These are phyloP conservation scores for Neurospora sublineolata DNA, from an alignment of 495 filamentous ascomycete genomes.

Conservation along the genomic window DNA sequence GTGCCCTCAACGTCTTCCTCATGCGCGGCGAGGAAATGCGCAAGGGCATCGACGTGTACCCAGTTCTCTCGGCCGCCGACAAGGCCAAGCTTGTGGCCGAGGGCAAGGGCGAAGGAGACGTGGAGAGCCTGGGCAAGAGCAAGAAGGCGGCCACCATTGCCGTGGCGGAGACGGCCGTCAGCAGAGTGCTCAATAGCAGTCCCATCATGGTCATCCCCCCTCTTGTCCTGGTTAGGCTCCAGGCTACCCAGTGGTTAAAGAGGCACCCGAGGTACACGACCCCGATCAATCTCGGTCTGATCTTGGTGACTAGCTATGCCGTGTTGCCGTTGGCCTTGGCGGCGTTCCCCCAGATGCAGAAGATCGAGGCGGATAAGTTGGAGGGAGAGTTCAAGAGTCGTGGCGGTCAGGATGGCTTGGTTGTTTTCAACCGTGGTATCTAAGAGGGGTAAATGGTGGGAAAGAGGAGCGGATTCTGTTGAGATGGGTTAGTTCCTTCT, in stretches of 20 bases:
- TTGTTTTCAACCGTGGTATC: constrained; percentile 88
- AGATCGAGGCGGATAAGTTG: constrained; percentile 54
- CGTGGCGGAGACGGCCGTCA: constrained; percentile 82
- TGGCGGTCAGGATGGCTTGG: constrained; percentile 62
- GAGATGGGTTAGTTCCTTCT: background rate
- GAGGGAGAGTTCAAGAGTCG: constrained; percentile 74
- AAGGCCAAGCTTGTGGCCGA: constrained; percentile 24
- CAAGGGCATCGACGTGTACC: constrained; percentile 89
- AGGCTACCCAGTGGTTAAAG: constrained; percentile 61
- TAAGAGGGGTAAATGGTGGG: constrained; percentile 29
- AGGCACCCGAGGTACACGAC: constrained; percentile 55
- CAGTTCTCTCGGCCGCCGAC: constrained; percentile 48
- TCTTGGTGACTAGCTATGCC: constrained; percentile 68
- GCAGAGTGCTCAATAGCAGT: constrained; percentile 80
- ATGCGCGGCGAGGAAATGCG: constrained; percentile 96
- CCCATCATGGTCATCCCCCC: constrained; percentile 96
- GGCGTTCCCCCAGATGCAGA: constrained; percentile 85
- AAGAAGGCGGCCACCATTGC: constrained; percentile 77
- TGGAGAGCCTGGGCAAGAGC: constrained; percentile 69
- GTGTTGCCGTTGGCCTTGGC: constrained; percentile 78
- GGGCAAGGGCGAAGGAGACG: constrained; percentile 32
- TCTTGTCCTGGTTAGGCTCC: constrained; percentile 68
- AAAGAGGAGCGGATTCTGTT: background rate
- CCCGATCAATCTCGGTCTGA: constrained; percentile 75
- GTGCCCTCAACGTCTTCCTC: constrained; percentile 87